Evolutionary conservation across 164 flowering plant species (phyloP), one percentile per base, ranked within the genome.

Genomic region (Aristolochia fimbriata): DNA sequence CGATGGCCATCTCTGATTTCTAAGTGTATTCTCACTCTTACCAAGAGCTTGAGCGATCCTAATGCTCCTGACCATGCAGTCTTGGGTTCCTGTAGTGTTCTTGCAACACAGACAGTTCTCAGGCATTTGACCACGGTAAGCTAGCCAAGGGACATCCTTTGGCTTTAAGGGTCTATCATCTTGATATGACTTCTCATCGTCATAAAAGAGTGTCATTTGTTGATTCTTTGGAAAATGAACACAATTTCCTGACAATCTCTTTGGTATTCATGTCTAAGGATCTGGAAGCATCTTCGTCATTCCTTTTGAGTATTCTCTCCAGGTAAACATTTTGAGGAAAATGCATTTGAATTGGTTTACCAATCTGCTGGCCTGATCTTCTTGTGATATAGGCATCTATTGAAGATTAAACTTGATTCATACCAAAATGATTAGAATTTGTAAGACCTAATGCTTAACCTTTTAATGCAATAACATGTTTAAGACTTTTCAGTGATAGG

Each of bases 61-160:
- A 71, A 67, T 23, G 57, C 94, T 64, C 83, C 87, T 47, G 99
- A 93, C 67, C 75, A 80, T 82, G 88, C 72, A 0, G 96, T 93
- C 37, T 79, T 90, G 21, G 99, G 99, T 62, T 90, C 99, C 59
- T 90, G 96, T 73, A 74, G 86, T 27, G 64, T 93, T 56, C 91
- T 93, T 65, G 69, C 87, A 47, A 76, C 97, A 13, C 96, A 83
- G 66, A 80, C 91, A 30, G 82, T 93, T 66, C 82, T 90, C 33
- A 88, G 83, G 78, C 92, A 87, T 78, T 75, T 90, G 76, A 78
- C 94, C 56, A 77, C 50, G 86, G 98, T 93, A 86, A 31, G 64
- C 53, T 49, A 59, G 65, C 59, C 30, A 16, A 17, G 15, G 25
- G 23, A 17, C 24, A 51, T 58, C 33, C 52, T 41, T 30, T n/a